These are phyloP conservation scores for Ophiocordyceps camponoti-leonardi DNA, from an alignment of 2,329 filamentous ascomycete genomes.

Conservation along the genomic window DNA sequence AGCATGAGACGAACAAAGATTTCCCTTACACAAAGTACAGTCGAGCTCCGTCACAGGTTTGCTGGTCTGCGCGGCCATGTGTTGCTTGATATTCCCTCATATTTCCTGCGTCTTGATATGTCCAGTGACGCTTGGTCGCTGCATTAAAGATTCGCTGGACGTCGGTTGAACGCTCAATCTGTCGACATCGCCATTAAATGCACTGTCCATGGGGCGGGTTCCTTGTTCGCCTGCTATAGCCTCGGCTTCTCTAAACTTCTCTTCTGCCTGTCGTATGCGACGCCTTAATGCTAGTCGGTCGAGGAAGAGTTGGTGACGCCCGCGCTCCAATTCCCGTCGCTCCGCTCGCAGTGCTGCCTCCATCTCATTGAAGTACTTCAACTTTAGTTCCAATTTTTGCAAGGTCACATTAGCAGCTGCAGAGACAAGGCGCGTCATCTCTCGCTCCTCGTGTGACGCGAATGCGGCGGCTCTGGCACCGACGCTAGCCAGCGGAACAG, in stretches of 20 bases:
- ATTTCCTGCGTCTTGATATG: conserved; percentile 41
- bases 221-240: conserved; percentile 30
- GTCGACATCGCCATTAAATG: conserved; percentile 28
- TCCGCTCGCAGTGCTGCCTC: conserved; percentile 84
- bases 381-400: conserved; percentile 88
- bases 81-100: too few species aligned
- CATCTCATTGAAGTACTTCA: conserved; percentile 93
- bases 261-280: conserved; percentile 68
- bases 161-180: conserved; percentile 34
- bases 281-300: conserved; percentile 83
- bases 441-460: conserved; percentile 88
- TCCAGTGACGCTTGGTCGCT: conserved; percentile 36
- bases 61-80: too few species aligned
- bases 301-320: conserved; percentile 81
- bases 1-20: too few species aligned
- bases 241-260: conserved; percentile 44
- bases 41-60: too few species aligned
- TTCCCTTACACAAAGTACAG: too few species aligned
- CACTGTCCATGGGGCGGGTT: conserved; percentile 22
- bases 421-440: conserved; percentile 86
- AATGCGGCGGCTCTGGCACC: conserved; percentile 75
- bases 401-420: conserved; percentile 87
- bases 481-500: conserved; percentile 69
- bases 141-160: conserved; percentile 24
- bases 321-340: conserved; percentile 78